phyloP scores from a whole-genome alignment of 495 filamentous ascomycete species.

The Wilcoxina mikolae region DNA sequence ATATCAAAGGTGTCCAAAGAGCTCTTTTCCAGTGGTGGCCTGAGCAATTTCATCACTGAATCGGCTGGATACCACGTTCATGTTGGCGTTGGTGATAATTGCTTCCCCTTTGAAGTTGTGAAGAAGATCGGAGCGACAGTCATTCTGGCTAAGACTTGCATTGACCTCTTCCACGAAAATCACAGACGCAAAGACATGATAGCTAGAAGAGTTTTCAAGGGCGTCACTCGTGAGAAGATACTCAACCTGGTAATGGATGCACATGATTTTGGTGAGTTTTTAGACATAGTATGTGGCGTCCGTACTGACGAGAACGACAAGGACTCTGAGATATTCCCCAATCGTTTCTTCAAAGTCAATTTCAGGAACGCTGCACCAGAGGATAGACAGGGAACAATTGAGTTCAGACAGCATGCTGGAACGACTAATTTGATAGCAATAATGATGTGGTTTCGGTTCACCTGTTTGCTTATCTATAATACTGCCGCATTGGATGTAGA shows the following conservation, averaged over 20 bases:
- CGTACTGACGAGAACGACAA: too few relatives aligned
- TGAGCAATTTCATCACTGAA: background rate
- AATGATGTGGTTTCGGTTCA: background rate
- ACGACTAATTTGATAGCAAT: background rate
- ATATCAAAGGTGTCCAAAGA: background rate
- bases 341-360: background rate
- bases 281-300: background rate
- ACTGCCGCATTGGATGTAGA: background rate
- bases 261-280: background rate
- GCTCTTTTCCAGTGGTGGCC: background rate
- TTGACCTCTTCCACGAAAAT: background rate
- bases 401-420: background rate
- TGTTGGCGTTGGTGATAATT: background rate
- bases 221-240: background rate
- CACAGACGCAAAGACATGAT: background rate
- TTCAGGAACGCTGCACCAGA: background rate
- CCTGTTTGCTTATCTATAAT: background rate
- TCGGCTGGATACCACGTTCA: background rate
- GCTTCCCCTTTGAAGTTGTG: background rate
- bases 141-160: background rate
- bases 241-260: background rate
- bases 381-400: background rate
- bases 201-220: background rate
- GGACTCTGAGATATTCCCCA: background rate
- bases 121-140: background rate